phyloP scores from a whole-genome alignment of 78 protist genomes.

The Dictyostelium firmibasis region DNA sequence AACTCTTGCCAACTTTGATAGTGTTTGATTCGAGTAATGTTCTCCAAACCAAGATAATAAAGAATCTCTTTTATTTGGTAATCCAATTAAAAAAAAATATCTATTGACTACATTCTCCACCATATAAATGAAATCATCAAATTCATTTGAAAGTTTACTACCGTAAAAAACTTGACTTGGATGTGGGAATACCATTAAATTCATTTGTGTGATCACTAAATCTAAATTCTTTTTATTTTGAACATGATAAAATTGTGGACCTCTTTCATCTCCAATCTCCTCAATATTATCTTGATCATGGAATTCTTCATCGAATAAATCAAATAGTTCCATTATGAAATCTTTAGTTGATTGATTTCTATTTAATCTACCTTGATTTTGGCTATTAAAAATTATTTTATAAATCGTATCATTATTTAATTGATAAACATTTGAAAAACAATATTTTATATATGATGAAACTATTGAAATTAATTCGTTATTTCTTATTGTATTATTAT shows the following conservation, averaged over 20 bases:
- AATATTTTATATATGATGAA: constrained; percentile 31
- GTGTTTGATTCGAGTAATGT: background rate
- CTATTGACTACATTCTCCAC: background rate
- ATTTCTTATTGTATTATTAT: background rate
- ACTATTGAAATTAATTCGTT: background rate
- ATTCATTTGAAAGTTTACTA: background rate
- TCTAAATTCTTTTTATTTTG: background rate
- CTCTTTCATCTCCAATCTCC: background rate
- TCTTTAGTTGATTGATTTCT: background rate
- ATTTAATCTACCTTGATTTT: background rate
- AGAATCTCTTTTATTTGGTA: constrained; percentile 11
- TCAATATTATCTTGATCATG: background rate
- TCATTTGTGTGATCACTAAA: constrained; percentile 10
- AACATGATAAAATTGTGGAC: background rate
- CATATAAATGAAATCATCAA: constrained; percentile 17
- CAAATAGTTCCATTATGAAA: background rate
- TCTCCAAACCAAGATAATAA: constrained; percentile 24
- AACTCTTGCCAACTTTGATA: constrained; percentile 9
- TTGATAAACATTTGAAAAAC: background rate
- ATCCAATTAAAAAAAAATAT: constrained; percentile 24
- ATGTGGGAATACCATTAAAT: constrained; percentile 18
- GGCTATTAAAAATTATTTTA: background rate
- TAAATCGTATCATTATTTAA: background rate
- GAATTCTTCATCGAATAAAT: background rate
- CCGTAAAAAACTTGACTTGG: constrained; percentile 57